These are phyloP conservation scores for Verticillium zaregamsianum DNA, from an alignment of 2,329 filamentous ascomycete genomes.

Conservation along the genomic window DNA sequence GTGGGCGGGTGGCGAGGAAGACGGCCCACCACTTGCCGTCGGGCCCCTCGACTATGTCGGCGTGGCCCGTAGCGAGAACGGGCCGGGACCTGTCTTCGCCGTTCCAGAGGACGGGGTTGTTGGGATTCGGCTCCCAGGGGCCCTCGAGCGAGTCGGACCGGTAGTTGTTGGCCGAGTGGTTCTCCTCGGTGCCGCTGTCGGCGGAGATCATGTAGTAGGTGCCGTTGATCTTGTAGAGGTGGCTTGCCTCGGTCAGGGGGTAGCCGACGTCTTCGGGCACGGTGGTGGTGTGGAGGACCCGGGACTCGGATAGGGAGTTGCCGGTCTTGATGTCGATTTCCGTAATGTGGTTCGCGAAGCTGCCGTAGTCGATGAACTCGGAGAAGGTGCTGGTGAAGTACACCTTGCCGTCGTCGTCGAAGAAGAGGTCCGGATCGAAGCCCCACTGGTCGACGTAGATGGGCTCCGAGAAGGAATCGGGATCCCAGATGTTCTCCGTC, in stretches of 20 bases:
- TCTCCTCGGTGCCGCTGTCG: constrained; percentile 10
- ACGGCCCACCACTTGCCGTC: constrained; percentile 13
- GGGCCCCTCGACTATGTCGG: constrained; percentile 9
- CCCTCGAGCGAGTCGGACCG: constrained; percentile 6
- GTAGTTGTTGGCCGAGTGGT: constrained; percentile 11
- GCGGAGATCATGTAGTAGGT: constrained; percentile 13
- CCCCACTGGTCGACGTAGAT: constrained; percentile 14
- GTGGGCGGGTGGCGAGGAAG: constrained; percentile 10
- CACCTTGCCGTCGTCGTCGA: constrained; percentile 7
- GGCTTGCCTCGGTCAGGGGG: constrained; percentile 9
- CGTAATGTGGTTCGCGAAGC: constrained; percentile 13
- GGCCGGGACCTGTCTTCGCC: constrained; percentile 11
- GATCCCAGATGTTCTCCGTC: constrained; percentile 10
- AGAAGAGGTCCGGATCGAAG: constrained; percentile 10
- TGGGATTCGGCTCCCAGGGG: constrained; percentile 10
- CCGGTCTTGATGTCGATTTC: constrained; percentile 13
- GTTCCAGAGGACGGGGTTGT: constrained; percentile 12
- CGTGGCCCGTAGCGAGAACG: constrained; percentile 12
- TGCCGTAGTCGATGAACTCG: constrained; percentile 8
- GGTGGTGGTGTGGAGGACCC: constrained; percentile 10
- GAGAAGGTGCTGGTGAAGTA: constrained; percentile 10
- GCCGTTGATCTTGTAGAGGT: constrained; percentile 12
- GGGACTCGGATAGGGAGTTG: constrained; percentile 9
- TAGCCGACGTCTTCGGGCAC: constrained; percentile 9
- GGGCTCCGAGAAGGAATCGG: constrained; percentile 11